Conservation (phyloP, 83 land plant species). For the Picea mariana region DNA sequence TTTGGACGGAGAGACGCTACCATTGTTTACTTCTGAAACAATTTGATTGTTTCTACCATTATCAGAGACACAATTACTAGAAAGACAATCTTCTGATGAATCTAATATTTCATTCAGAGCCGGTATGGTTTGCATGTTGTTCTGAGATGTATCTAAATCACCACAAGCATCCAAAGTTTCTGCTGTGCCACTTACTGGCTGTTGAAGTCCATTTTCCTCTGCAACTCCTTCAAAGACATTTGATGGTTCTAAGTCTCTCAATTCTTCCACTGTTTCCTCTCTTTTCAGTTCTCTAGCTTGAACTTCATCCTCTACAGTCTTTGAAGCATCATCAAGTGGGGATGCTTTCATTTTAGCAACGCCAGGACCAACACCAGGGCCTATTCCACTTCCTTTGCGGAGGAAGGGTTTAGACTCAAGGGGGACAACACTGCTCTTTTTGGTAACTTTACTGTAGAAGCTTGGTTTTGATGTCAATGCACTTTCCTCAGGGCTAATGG, state of each 20-base stretch:
- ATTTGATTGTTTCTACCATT: background rate
- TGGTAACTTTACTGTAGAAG: constrained; percentile 25
- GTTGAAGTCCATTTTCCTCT: background rate
- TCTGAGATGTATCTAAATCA: constrained; percentile 4
- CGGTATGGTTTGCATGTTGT: background rate
- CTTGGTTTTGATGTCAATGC: constrained; percentile 39
- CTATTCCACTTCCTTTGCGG: constrained; percentile 75
- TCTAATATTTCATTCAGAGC: background rate
- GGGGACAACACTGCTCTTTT: constrained; percentile 24
- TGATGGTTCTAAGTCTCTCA: background rate
- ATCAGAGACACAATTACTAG: background rate
- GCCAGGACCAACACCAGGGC: constrained; percentile 49
- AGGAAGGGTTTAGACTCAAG: constrained; percentile 61
- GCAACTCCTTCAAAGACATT: background rate
- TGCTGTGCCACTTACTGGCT: background rate
- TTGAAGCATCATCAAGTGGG: constrained; percentile 13
- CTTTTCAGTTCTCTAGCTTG: constrained; percentile 7
- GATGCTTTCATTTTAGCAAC: constrained; percentile 46
- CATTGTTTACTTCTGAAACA: constrained; percentile 6
- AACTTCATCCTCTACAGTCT: background rate
- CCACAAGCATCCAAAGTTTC: background rate
- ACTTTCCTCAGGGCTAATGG: constrained; percentile 33
- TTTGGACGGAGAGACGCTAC: background rate
- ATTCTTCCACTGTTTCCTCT: constrained; percentile 11
- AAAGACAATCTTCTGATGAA: constrained; percentile 9